Evolutionary conservation across 139 green algal genomes (phyloP), one percentile per base, ranked within the genome.

Genomic region (Coccomyxa sp.): DNA sequence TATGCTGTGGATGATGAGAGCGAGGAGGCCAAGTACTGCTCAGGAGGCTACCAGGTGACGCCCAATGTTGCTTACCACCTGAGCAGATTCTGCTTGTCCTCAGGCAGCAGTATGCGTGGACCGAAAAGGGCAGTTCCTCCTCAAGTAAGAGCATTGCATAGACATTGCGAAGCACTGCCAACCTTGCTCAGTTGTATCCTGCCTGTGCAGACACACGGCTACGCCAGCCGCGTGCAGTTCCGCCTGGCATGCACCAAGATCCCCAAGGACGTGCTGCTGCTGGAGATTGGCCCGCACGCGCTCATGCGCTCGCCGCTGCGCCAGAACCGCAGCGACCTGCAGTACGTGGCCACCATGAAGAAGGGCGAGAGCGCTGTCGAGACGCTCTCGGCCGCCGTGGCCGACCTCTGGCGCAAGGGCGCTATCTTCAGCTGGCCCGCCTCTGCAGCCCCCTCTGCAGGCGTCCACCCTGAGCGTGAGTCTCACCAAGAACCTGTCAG

Each of bases 351-450:
- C 70, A 31, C 33, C 24, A 74, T 74, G 70, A 41, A 44, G 35
- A 74, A 74, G 70, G 70, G 70, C 8, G 33, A 44, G 33, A 31
- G 70, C 3, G 70, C 35, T 2, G 35, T 40, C 33, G 70, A 40
- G 33, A 74, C 70, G 14, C 70, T 74, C 24, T 10, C 10, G 33
- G 70, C 33, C 12, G 70, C 33, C 35, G 29, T 44, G 16, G 70
- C 35, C 14, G 70, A 74, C 70, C 70, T 74, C 33, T 74, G 70
- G 70, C 70, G 70, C 70, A 74, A 74, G 10, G 70, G 70, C 2
- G 70, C 34, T 2, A 18, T 34, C 33, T 10, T 74, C 24, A 41
- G 9, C 2, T 74, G 70, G 70, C 35, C 33, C 70, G 35, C 50
- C 50, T 64, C 50, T 22, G 18, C 50, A 18, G 27, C 50, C 18